Percentiles rank a stretch among this genome's conserved stretches.
These are phyloP conservation scores for Rhodomyrtus tomentosa DNA, from an alignment of 345 rosid genomes.

Conservation along the genomic window DNA sequence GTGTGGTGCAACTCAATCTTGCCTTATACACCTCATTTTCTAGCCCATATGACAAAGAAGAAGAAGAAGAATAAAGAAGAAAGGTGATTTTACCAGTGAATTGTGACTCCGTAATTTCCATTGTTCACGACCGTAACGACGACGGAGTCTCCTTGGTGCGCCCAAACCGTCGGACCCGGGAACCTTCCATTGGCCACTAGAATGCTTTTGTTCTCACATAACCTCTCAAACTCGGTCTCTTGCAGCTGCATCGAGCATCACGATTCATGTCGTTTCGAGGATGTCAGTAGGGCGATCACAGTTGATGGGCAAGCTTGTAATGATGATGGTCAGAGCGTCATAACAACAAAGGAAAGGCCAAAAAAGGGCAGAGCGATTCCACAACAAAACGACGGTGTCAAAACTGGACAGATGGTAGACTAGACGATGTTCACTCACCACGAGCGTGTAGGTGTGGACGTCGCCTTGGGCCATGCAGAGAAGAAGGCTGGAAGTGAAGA, in stretches of 20 bases:
- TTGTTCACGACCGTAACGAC: conserved; percentile 9
- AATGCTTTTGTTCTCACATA: conserved; percentile 7
- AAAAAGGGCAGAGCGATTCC: neutral
- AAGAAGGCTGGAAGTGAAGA: neutral
- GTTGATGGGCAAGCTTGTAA: neutral
- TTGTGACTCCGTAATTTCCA: conserved; percentile 5
- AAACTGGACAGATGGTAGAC: neutral
- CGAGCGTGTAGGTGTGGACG: neutral
- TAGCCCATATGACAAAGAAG: neutral
- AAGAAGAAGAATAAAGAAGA: neutral
- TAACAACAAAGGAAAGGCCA: neutral
- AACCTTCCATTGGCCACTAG: conserved; percentile 10
- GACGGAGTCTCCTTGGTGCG: conserved; percentile 4
- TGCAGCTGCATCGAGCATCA: neutral
- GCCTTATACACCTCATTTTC: too few relatives aligned
- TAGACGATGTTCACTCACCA: neutral
- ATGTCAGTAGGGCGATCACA: neutral
- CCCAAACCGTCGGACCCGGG: conserved; percentile 10
- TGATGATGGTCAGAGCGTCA: neutral
- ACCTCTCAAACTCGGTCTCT: conserved; percentile 1
- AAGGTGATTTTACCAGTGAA: conserved; percentile 11
- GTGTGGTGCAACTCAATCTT: neutral
- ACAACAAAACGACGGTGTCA: neutral
- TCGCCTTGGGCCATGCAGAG: neutral
- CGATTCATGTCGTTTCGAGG: neutral